These are phyloP conservation scores for Pseudoscleropodium purum DNA, from an alignment of 225 moss, liverwort and hornwort genomes.

Conservation along the genomic window DNA sequence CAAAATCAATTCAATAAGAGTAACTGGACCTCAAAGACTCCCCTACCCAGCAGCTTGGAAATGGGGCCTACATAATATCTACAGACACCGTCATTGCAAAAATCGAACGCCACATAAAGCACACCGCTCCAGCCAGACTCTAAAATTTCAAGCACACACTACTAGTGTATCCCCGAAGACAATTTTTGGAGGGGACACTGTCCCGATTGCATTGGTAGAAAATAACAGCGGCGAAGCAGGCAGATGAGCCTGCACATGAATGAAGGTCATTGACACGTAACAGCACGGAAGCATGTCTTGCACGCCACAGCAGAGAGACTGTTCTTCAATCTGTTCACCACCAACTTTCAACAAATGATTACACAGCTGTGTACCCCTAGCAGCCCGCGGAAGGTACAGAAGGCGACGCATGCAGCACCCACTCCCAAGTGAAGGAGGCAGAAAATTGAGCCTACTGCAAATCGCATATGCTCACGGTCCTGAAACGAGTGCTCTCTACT, in stretches of 20 bases:
- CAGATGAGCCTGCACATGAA: not conserved
- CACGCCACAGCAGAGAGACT: not conserved
- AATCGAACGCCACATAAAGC: not conserved
- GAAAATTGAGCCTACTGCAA: conserved; percentile 34
- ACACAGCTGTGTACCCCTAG: conserved; percentile 14
- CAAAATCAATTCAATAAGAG: not conserved
- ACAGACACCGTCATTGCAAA: not conserved
- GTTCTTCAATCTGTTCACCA: conserved; percentile 4
- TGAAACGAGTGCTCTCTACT: conserved; percentile 1
- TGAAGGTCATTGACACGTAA: not conserved
- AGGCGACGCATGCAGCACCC: not conserved
- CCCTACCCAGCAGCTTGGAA: not conserved
- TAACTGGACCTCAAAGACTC: not conserved
- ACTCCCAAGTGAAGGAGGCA: conserved; percentile 16
- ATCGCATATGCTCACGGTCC: conserved; percentile 19
- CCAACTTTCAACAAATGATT: conserved; percentile 10
- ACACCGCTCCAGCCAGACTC: not conserved
- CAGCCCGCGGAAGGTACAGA: not conserved
- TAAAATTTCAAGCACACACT: not conserved
- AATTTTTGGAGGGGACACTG: not conserved
- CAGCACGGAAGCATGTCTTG: not conserved
- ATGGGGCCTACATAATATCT: not conserved
- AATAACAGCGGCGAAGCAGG: not conserved
- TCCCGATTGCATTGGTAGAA: conserved; percentile 1
- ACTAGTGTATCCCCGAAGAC: not conserved